A percentile compares a stretch with the other conserved stretches of the same genome.
phyloP scores from a whole-genome alignment of 78 protist species.

The Cyanophora paradoxa region DNA sequence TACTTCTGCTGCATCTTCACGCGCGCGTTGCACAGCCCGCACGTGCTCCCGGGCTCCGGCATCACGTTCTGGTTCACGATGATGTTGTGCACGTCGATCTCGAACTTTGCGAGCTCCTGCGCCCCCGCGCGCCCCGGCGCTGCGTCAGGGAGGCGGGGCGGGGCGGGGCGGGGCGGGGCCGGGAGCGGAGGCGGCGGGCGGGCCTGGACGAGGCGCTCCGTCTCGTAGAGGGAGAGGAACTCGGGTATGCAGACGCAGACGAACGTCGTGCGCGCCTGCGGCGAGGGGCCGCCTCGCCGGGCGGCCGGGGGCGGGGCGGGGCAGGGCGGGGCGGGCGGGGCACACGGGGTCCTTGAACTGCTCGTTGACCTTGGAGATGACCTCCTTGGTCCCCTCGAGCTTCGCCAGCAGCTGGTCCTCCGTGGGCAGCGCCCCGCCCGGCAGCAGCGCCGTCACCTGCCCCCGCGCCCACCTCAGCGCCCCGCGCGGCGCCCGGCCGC shows the following conservation, averaged over 20 bases:
- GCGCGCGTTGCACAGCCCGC: neutral
- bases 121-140: no score
- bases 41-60: slow-evolving; percentile 40
- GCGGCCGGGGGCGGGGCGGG: neutral
- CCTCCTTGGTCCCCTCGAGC: neutral
- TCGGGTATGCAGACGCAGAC: slow-evolving; percentile 98
- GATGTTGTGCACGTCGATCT: slow-evolving; percentile 81
- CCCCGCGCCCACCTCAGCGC: neutral
- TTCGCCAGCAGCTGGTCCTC: neutral
- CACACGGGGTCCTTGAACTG: slow-evolving; percentile 70
- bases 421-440: neutral
- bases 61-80: slow-evolving; percentile 90
- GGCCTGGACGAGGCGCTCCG: slow-evolving; percentile 96
- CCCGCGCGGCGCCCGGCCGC: no score
- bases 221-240: slow-evolving; percentile 96
- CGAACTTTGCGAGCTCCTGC: slow-evolving; percentile 69
- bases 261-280: slow-evolving; percentile 82
- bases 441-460: neutral
- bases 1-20: slow-evolving; percentile 83
- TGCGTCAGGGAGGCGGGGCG: no score
- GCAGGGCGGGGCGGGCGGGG: neutral
- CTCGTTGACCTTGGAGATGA: slow-evolving; percentile 22
- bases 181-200: neutral
- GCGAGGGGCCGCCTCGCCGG: no score
- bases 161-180: neutral